Percentiles rank a stretch among this genome's conserved stretches.
These are phyloP conservation scores for Rhodomyrtus tomentosa DNA, from an alignment of 345 rosid species.

Conservation along the genomic window DNA sequence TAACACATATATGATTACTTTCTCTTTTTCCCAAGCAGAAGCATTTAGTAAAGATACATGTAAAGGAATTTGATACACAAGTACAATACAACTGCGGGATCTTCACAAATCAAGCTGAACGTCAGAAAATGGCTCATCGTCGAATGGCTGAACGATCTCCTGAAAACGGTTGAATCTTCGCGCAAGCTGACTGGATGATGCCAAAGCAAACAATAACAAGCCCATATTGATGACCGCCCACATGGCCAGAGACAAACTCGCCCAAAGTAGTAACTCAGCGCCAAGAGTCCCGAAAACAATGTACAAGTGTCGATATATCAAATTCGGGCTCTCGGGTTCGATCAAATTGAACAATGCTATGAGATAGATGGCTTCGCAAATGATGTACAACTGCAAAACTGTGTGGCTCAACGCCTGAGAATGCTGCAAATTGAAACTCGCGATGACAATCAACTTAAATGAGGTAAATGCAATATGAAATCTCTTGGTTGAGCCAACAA, in stretches of 20 bases:
- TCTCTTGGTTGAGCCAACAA: background rate
- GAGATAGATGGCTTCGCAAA: background rate
- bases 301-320: background rate
- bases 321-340: accelerated
- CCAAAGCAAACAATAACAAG: background rate
- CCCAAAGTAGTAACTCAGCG: accelerated
- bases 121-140: accelerated
- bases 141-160: no score
- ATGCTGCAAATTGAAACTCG: background rate
- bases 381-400: accelerated
- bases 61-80: no score
- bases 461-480: background rate
- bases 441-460: background rate
- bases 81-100: background rate
- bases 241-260: background rate
- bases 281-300: background rate
- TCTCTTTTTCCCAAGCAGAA: no score
- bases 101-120: background rate
- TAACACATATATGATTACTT: no score
- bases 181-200: accelerated
- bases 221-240: no score
- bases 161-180: accelerated
- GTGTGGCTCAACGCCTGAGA: accelerated
- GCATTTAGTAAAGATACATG: no score
- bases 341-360: background rate